Conservation (phyloP, 2,329 filamentous ascomycete species). For the Karstenula rhodostoma region DNA sequence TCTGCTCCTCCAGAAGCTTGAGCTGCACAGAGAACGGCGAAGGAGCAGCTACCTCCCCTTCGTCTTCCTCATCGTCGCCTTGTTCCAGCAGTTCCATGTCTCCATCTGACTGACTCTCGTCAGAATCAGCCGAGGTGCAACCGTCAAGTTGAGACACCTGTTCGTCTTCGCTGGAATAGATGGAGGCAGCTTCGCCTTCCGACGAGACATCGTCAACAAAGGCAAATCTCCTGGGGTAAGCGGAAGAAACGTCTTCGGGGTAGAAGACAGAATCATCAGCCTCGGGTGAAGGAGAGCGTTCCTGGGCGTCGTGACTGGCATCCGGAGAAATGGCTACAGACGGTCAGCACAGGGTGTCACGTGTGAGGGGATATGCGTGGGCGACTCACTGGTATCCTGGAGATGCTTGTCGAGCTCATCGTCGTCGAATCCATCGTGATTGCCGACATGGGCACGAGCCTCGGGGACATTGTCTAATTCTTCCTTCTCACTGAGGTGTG, state of each 20-base stretch:
- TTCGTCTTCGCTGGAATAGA: constrained; percentile 7
- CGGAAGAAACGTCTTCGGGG: neutral
- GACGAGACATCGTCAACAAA: neutral
- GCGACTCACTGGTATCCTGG: constrained; percentile 13
- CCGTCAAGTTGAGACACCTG: neutral
- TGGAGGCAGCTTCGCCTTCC: neutral
- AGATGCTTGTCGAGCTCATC: constrained; percentile 18
- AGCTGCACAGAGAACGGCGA: neutral
- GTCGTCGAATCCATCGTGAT: constrained; percentile 18
- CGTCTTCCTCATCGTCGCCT: constrained; percentile 5
- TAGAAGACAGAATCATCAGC: neutral
- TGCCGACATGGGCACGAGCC: constrained; percentile 19
- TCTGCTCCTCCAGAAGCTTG: constrained; percentile 7
- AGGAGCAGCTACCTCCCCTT: neutral
- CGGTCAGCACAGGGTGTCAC: neutral
- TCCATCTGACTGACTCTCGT: constrained; percentile 11
- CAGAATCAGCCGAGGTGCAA: constrained; percentile 2
- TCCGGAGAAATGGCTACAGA: neutral
- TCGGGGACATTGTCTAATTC: neutral
- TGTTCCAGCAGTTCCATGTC: constrained; percentile 2
- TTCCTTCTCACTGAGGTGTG: neutral
- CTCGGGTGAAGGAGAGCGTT: constrained; percentile 3
- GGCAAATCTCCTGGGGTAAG: neutral
- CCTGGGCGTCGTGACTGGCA: neutral
- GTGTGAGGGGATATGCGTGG: neutral